Percentiles rank a stretch among this genome's conserved stretches.
Conservation (phyloP, 345 rosid genomes). For the Raphanus raphanistrum region DNA sequence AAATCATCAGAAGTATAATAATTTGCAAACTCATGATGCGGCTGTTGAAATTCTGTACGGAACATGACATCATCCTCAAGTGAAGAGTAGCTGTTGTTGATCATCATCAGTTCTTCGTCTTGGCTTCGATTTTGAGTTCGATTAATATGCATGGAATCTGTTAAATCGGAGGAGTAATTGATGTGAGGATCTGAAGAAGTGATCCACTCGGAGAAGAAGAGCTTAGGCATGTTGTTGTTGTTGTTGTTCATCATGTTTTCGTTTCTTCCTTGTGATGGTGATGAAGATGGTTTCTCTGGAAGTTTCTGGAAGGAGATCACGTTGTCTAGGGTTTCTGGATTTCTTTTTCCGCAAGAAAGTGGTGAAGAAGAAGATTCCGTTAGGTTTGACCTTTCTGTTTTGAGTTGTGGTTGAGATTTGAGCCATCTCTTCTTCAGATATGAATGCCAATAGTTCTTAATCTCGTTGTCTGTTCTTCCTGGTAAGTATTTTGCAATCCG, state of each 20-base stretch:
- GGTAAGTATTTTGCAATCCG: slow-evolving; percentile 80
- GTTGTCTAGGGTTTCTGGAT: slow-evolving; percentile 37
- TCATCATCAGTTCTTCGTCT: slow-evolving; percentile 24
- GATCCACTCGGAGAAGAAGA: slow-evolving; percentile 80
- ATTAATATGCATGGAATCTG: slow-evolving; percentile 25
- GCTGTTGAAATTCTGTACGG: slow-evolving; percentile 48
- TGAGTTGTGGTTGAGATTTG: slow-evolving; percentile 45
- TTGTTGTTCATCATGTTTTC: slow-evolving; percentile 22
- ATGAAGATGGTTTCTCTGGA: slow-evolving; percentile 30
- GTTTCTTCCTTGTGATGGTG: slow-evolving; percentile 27
- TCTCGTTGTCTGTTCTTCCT: slow-evolving; percentile 96
- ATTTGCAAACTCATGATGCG: slow-evolving; percentile 51
- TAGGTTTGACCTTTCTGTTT: slow-evolving; percentile 26
- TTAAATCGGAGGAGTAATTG: slow-evolving; percentile 18
- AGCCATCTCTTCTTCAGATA: slow-evolving; percentile 65
- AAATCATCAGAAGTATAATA: slow-evolving; percentile 44
- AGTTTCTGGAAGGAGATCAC: slow-evolving; percentile 33
- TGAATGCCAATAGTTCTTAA: slow-evolving; percentile 94
- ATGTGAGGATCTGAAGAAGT: slow-evolving; percentile 39
- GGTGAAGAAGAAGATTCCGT: slow-evolving; percentile 28
- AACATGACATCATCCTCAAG: slow-evolving; percentile 45
- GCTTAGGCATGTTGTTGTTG: slow-evolving; percentile 47
- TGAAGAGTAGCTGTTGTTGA: slow-evolving; percentile 30
- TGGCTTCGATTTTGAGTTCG: slow-evolving; percentile 31
- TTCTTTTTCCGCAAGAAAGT: slow-evolving; percentile 35